Evolutionary conservation across 2,329 filamentous ascomycete genomes (phyloP).

Genomic region (Colletotrichum karsti): DNA sequence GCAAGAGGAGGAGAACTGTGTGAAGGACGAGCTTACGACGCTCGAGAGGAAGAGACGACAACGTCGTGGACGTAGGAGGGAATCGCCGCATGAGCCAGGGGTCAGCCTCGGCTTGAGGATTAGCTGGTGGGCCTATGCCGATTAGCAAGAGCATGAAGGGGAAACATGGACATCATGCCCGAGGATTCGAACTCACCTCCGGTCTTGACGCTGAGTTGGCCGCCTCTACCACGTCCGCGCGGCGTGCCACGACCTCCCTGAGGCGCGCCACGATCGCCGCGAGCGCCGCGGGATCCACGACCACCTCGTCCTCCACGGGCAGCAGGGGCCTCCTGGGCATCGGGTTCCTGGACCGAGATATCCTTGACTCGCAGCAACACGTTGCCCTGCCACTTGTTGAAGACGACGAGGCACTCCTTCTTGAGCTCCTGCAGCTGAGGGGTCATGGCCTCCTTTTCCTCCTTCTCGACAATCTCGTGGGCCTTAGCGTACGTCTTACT

Average conservation of each 20-base stretch:
- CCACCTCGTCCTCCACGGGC: constrained; percentile 46
- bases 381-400: constrained; percentile 81
- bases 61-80: constrained; percentile 66
- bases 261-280: constrained; percentile 26
- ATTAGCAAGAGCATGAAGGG: not conserved
- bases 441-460: constrained; percentile 40
- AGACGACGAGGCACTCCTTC: constrained; percentile 74
- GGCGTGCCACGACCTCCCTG: constrained; percentile 18
- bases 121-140: not conserved
- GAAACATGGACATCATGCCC: not conserved
- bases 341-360: constrained; percentile 61
- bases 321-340: constrained; percentile 25
- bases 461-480: constrained; percentile 39
- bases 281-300: constrained; percentile 33
- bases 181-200: constrained; percentile 15
- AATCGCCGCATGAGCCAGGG: constrained; percentile 59
- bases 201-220: constrained; percentile 31
- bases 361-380: constrained; percentile 78
- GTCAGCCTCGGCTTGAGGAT: constrained; percentile 46
- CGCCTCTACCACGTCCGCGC: constrained; percentile 28
- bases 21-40: constrained; percentile 76
- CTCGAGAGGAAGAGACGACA: constrained; percentile 67
- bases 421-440: constrained; percentile 62
- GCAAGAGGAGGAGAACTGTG: constrained; percentile 73
- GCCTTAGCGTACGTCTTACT: constrained; percentile 36